Conservation (phyloP, 768 basidiomycete species). For the Boletus huronensis region DNA sequence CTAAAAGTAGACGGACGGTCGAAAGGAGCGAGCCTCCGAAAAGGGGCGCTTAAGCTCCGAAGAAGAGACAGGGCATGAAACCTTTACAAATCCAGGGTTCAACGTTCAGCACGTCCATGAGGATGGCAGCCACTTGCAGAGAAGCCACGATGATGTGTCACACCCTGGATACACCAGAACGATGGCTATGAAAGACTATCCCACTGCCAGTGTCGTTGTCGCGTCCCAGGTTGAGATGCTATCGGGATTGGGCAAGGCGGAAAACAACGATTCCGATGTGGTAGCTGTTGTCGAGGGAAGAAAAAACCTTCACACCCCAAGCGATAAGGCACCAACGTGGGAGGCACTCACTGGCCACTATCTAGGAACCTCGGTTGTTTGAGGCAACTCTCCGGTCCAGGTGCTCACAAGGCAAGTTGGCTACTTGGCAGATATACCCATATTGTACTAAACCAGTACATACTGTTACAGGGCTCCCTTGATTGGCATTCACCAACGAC, state of each 20-base stretch:
- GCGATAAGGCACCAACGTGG: slow-evolving; percentile 1
- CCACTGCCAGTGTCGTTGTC: not conserved
- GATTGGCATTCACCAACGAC: slow-evolving; percentile 3
- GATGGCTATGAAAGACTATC: not conserved
- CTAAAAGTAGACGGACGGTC: slow-evolving; percentile 4
- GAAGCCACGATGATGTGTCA: not conserved
- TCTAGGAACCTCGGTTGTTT: not conserved
- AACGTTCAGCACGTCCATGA: slow-evolving; percentile 10
- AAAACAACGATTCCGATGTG: not conserved
- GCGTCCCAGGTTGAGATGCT: not conserved
- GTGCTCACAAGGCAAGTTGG: not conserved
- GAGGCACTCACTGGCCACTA: not conserved
- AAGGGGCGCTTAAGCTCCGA: slow-evolving; percentile 36
- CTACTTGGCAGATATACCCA: not conserved
- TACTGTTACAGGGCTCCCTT: not conserved
- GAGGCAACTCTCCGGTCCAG: not conserved
- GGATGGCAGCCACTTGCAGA: slow-evolving; percentile 8
- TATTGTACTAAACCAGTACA: slow-evolving; percentile 8
- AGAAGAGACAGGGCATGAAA: slow-evolving; percentile 15
- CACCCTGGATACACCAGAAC: not conserved
- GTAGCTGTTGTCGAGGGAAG: not conserved
- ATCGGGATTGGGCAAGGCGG: not conserved
- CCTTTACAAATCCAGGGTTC: slow-evolving; percentile 23
- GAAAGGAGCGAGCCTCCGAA: slow-evolving; percentile 4
- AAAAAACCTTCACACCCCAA: not conserved